Conservation (phyloP, 2,329 filamentous ascomycete genomes). For the Aschersonia sp. region DNA sequence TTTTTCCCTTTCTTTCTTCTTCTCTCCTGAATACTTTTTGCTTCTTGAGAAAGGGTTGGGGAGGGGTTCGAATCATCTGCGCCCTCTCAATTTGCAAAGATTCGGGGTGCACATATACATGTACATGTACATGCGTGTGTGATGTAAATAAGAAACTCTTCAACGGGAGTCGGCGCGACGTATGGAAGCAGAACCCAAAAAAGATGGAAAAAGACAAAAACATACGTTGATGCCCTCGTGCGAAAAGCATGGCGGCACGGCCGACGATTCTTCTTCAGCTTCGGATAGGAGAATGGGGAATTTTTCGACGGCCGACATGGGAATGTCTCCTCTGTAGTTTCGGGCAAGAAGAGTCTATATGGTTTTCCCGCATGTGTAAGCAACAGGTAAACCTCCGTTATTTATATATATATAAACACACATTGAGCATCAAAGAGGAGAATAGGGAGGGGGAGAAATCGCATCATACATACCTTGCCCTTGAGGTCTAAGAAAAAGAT, state of each 20-base stretch:
- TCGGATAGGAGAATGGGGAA: constrained; percentile 93
- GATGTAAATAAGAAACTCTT: too few species aligned
- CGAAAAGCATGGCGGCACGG: constrained; percentile 94
- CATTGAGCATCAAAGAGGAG: neutral
- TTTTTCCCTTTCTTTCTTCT: neutral
- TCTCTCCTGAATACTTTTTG: neutral
- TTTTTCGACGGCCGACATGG: constrained; percentile 97
- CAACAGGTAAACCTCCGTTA: neutral
- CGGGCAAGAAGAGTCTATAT: constrained; percentile 85
- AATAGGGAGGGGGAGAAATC: neutral
- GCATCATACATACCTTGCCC: constrained; percentile 62
- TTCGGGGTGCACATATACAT: too few species aligned
- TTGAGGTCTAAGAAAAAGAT: constrained; percentile 98
- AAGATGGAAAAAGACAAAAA: constrained; percentile 8
- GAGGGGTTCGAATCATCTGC: neutral
- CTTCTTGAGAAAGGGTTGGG: neutral
- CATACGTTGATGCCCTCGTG: constrained; percentile 94
- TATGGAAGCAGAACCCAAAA: too few species aligned
- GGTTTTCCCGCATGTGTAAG: neutral
- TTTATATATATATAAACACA: neutral
- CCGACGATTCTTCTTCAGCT: constrained; percentile 97
- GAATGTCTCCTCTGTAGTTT: constrained; percentile 96
- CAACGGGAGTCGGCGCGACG: too few species aligned
- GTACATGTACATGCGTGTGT: too few species aligned
- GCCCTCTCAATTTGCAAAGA: neutral